A percentile compares a stretch with the other conserved stretches of the same genome.
phyloP scores from a whole-genome alignment of 2,329 filamentous ascomycete genomes.

The Hymenoscyphus repandus region DNA sequence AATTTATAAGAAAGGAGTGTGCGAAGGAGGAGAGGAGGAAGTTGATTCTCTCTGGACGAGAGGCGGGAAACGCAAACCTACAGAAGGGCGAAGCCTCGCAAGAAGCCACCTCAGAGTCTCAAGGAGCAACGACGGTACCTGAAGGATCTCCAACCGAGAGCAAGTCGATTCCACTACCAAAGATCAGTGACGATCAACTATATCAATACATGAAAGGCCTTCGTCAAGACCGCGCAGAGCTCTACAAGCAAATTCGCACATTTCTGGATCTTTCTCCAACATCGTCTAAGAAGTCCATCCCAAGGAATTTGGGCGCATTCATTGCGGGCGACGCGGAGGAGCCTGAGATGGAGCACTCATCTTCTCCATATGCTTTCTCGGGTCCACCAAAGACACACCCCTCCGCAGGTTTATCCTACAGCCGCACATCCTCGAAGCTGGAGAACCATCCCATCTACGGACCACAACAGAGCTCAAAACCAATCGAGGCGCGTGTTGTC shows the following conservation, averaged over 20 bases:
- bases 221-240: conserved; percentile 43
- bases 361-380: conserved; percentile 37
- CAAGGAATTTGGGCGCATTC: not conserved
- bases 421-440: conserved; percentile 47
- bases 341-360: not conserved
- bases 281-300: not conserved
- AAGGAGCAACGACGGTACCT: not conserved
- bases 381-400: conserved; percentile 59
- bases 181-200: conserved; percentile 46
- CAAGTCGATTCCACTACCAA: not conserved
- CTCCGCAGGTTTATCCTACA: conserved; percentile 58
- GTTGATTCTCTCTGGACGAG: conserved; percentile 17
- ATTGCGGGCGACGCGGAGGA: too few relatives aligned
- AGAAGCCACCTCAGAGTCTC: not conserved
- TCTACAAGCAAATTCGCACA: conserved; percentile 51
- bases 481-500: conserved; percentile 53
- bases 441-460: conserved; percentile 57
- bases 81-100: not conserved
- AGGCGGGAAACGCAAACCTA: not conserved
- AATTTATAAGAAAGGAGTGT: conserved; percentile 45
- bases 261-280: conserved; percentile 52
- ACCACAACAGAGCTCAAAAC: conserved; percentile 46
- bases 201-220: conserved; percentile 47
- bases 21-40: conserved; percentile 35
- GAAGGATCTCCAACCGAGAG: conserved; percentile 16